These are phyloP conservation scores for Ceratobasidium sp. DNA, from an alignment of 1,284 basidiomycete species.

Conservation along the genomic window DNA sequence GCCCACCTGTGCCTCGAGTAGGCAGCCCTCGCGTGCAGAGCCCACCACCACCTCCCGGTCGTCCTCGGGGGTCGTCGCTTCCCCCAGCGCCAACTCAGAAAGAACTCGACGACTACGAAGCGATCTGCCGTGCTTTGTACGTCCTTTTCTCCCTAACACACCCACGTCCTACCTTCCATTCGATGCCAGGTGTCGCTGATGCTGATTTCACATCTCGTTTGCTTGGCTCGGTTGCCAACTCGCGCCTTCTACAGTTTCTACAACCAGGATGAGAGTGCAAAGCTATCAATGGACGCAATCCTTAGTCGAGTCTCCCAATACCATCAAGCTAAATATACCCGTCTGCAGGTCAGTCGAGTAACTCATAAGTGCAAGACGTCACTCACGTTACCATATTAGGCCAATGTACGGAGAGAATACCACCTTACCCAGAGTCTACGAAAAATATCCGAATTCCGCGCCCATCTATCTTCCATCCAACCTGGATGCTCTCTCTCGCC, in stretches of 20 bases:
- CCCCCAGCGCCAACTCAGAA: constrained; percentile 29
- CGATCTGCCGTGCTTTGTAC: constrained; percentile 41
- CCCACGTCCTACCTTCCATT: constrained; percentile 8
- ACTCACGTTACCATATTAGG: constrained; percentile 1
- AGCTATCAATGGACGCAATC: constrained; percentile 40
- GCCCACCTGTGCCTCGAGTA: neutral
- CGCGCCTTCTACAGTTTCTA: constrained; percentile 40
- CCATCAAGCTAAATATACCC: constrained; percentile 44
- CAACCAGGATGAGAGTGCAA: constrained; percentile 41
- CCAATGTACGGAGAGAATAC: constrained; percentile 27
- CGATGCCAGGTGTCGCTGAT: constrained; percentile 33
- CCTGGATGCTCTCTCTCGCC: constrained; percentile 41
- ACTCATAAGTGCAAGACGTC: neutral
- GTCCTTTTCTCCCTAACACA: constrained; percentile 11
- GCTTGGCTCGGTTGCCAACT: constrained; percentile 11
- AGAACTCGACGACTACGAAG: constrained; percentile 42
- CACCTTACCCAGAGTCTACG: constrained; percentile 22
- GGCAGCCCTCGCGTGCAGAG: constrained; percentile 14
- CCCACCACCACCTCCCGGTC: constrained; percentile 15
- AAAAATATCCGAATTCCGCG: constrained; percentile 41
- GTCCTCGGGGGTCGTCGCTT: constrained; percentile 16
- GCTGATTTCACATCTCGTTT: constrained; percentile 10
- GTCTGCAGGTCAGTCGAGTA: constrained; percentile 41
- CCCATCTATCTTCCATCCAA: constrained; percentile 39
- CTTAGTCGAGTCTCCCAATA: constrained; percentile 39